Base-by-base conservation (phyloP, 2,329 filamentous ascomycete genomes). In the Paraphoma sp. region DNA sequence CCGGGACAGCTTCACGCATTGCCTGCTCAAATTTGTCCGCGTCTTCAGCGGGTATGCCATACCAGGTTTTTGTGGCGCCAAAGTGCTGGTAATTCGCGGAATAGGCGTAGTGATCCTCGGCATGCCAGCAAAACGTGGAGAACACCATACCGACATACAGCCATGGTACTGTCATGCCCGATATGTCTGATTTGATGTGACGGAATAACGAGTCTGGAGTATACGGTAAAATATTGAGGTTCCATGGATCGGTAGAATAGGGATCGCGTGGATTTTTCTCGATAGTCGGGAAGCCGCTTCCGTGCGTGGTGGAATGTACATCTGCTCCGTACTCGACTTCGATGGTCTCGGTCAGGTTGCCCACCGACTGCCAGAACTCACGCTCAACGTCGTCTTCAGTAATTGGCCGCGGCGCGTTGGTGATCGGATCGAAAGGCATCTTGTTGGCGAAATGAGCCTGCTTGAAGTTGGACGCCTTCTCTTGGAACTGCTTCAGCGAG, bases 61-160 rank as follows among this genome's bases (percentile, higher is more conserved):
- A 99, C 95, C 95, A 99, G 0, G 95, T 99, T 80, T 99, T 99
- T 1, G 95, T 99, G 1, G 93, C 93, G 9, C 95, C 95, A 69
- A 99, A 96, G 70, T 99, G 95, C 75, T 99, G 95, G 69, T 98
- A 99, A 66, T 99, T 99, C 50, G 95, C 91, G 0, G 95, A 99
- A 74, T 98, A 99, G 1, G 95, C 90, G 73, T 97, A 97, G 72
- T 99, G 95, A 70, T 99, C 95, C 72, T 99, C 95, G 62, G 97
- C 97, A 75, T 99, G 95, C 95, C 95, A 99, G 77, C 95, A 99
- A 72, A 99, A 99, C 0, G 95, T 98, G 0, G 95, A 99, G 75
- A 99, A 99, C 40, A 96, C 96, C 95, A 99, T 99, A 59, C 95
- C 95, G 4, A 99, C 95, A 72, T 99, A 99, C 3, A 99, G 87